These are phyloP conservation scores for Hypsizygus ulmarius DNA, from an alignment of 1,284 basidiomycete species.

Conservation along the genomic window DNA sequence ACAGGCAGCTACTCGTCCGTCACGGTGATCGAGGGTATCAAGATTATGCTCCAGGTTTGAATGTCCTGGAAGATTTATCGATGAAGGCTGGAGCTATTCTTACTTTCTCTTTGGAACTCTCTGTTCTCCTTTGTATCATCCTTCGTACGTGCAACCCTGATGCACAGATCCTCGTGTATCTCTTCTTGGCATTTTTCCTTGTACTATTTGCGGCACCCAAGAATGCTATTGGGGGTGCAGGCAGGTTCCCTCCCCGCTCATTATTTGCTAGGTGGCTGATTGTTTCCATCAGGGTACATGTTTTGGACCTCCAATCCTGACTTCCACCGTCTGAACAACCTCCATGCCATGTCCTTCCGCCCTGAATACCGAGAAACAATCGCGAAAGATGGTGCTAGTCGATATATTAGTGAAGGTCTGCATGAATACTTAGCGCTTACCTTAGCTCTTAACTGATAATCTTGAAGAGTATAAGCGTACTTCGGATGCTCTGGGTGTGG, in stretches of 20 bases:
- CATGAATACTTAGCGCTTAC: neutral
- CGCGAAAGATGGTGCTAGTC: slow-evolving; percentile 33
- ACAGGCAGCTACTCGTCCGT: slow-evolving; percentile 13
- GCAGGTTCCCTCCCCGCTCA: slow-evolving; percentile 21
- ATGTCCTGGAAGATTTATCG: slow-evolving; percentile 26
- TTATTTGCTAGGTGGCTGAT: neutral
- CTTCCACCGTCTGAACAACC: slow-evolving; percentile 35
- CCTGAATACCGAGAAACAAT: slow-evolving; percentile 33
- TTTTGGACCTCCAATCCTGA: slow-evolving; percentile 38
- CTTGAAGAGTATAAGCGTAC: slow-evolving; percentile 34
- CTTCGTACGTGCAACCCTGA: slow-evolving; percentile 23
- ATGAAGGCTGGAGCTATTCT: slow-evolving; percentile 24
- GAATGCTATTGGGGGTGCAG: slow-evolving; percentile 31
- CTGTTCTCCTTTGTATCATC: slow-evolving; percentile 28
- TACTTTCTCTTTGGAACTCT: slow-evolving; percentile 27
- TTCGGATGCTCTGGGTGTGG: slow-evolving; percentile 28
- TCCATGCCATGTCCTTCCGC: slow-evolving; percentile 38
- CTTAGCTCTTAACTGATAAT: neutral
- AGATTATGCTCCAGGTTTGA: slow-evolving; percentile 33
- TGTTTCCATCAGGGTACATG: slow-evolving; percentile 32
- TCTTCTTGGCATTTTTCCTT: slow-evolving; percentile 27
- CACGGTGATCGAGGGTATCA: slow-evolving; percentile 29
- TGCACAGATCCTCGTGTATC: slow-evolving; percentile 23
- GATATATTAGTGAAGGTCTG: slow-evolving; percentile 30
- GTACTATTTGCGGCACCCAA: slow-evolving; percentile 30